Evolutionary conservation across 2,329 filamentous ascomycete species (phyloP).

Genomic region (Dendrostoma leiphaemia): DNA sequence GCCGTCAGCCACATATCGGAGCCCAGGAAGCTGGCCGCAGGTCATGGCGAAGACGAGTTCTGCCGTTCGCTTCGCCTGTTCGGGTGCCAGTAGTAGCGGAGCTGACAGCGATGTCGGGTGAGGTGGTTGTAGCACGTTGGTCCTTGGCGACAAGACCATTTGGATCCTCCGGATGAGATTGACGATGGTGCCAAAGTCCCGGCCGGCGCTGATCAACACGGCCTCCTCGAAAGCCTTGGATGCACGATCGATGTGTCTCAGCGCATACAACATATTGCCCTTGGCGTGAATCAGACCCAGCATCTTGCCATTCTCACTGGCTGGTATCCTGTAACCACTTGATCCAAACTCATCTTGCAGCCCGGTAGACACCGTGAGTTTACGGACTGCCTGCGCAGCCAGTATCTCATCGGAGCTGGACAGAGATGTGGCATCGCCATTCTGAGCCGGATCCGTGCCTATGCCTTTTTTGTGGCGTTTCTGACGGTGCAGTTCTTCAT

Average conservation of each 20-base stretch:
- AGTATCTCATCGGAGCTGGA: constrained; percentile 22
- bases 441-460: constrained; percentile 21
- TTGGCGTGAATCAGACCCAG: constrained; percentile 94
- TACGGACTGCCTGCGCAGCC: constrained; percentile 20
- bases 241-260: constrained; percentile 78
- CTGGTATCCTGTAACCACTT: constrained; percentile 82
- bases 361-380: constrained; percentile 11
- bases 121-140: constrained; percentile 26
- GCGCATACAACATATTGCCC: constrained; percentile 94
- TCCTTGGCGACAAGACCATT: constrained; percentile 58
- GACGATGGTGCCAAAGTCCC: constrained; percentile 67
- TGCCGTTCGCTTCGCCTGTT: constrained; percentile 79
- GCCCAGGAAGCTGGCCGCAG: constrained; percentile 73
- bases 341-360: constrained; percentile 57
- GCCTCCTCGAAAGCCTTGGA: constrained; percentile 93
- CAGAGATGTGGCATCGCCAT: constrained; percentile 17
- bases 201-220: constrained; percentile 81
- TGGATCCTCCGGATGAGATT: constrained; percentile 79
- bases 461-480: constrained; percentile 21
- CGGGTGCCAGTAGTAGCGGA: constrained; percentile 78
- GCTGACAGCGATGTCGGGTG: constrained; percentile 37
- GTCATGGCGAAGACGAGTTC: constrained; percentile 75
- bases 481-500: constrained; percentile 24
- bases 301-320: constrained; percentile 86
- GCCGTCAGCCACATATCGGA: constrained; percentile 69